Evolutionary conservation across 257 asterid genomes (phyloP).

Genomic region (Coffea canephora): DNA sequence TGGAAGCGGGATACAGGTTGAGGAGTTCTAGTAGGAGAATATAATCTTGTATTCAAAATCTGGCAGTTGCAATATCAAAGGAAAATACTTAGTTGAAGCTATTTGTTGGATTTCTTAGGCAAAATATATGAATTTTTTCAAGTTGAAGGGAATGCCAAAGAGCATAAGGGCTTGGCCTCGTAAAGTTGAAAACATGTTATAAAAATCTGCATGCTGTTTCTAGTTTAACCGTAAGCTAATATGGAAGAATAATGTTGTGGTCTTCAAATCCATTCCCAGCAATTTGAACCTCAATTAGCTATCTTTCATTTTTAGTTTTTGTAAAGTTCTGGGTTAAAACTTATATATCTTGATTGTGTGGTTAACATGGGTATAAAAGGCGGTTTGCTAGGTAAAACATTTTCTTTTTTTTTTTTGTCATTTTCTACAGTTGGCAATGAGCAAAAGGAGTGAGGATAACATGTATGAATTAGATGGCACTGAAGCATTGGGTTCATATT

Average conservation of each 20-base stretch:
- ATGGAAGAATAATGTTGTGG: background rate
- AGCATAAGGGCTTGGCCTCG: background rate
- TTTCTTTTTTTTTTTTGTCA: slow-evolving; percentile 9
- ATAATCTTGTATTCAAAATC: background rate
- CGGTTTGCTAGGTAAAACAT: background rate
- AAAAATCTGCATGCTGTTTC: background rate
- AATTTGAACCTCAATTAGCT: background rate
- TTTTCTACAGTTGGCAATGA: slow-evolving; percentile 52
- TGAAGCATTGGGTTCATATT: slow-evolving; percentile 75
- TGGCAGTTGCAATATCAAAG: background rate
- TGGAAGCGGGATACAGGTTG: background rate
- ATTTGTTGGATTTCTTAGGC: background rate
- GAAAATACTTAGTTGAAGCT: background rate
- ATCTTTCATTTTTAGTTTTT: background rate
- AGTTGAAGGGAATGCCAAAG: background rate
- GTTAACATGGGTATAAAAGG: background rate
- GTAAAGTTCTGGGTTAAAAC: background rate
- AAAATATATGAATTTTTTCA: background rate
- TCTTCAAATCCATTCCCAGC: background rate
- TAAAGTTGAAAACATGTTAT: background rate
- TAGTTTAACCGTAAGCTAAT: background rate
- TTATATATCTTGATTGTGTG: background rate
- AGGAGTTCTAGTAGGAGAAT: background rate
- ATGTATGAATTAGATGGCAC: slow-evolving; percentile 74
- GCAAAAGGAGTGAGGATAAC: slow-evolving; percentile 52